Base-by-base conservation (phyloP, 2,329 filamentous ascomycete genomes). In the Myriosclerotinia duriaeana region DNA sequence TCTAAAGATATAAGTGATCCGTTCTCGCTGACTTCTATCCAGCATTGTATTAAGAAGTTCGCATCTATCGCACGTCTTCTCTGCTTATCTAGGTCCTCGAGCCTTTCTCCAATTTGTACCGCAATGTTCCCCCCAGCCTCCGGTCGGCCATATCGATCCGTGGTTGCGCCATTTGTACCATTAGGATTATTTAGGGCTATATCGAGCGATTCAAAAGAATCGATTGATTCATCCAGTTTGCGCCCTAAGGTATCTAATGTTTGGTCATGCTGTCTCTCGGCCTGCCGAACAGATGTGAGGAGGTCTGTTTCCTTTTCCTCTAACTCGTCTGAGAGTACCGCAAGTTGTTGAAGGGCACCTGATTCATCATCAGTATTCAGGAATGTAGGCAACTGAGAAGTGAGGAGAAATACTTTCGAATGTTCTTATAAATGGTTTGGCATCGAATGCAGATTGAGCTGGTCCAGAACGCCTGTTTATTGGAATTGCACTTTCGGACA, bases 31-130 rank as follows among this genome's bases (percentile, higher is more conserved):
- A 99, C 92, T 75, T 98, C 94, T 52, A 92, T 87, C 94, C 95
- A 99, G 80, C 95, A 99, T 76, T 96, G 91, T 71, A 99, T 93
- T 67, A 99, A 79, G 77, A 98, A 98, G 76, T 91, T 94, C 68
- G 95, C 93, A 80, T 99, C 95, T 77, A 95, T 85, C 42, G 95
- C 95, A 68, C 94, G 84, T 76, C 92, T 89, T 72, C 93, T 84
- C 80, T 99, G 96, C 74, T 92, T 87, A 78, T 99, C 95, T 68
- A 99, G 83, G 77, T 98, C 94, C 80, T 99, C 95, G 14, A 99
- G 82, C 74, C 89, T 89, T 80, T 96, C 93, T 72, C 95, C 95
- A 63, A 97, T 98, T 77, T 96, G 92, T 64, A 99, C 92, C 0
- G 95, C 95, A 70, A 95, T 87, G 76, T 94, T 96, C 1, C 94